A percentile compares a stretch with the other conserved stretches of the same genome.
phyloP scores from a whole-genome alignment of 2,329 filamentous ascomycete species.

The Epichloe baconii region DNA sequence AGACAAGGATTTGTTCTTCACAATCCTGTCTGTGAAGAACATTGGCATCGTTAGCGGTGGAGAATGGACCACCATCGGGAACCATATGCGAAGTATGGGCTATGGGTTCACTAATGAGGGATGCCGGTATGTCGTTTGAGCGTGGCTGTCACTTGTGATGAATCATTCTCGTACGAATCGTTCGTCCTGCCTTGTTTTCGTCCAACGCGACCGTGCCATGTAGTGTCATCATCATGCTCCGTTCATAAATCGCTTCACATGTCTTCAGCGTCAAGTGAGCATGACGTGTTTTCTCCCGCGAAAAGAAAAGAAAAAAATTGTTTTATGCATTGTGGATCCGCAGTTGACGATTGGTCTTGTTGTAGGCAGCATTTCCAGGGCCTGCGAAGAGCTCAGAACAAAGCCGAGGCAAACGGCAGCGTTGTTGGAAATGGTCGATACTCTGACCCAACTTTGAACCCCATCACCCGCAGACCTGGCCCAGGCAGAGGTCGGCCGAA shows the following conservation, averaged over 20 bases:
- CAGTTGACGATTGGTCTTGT: background rate
- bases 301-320: background rate
- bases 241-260: background rate
- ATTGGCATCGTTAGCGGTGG: conserved; percentile 49
- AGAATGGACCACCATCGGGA: conserved; percentile 50
- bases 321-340: background rate
- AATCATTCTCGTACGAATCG: background rate
- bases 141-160: background rate
- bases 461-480: conserved; percentile 46
- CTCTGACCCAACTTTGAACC: conserved; percentile 39
- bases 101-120: conserved; percentile 54
- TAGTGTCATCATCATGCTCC: background rate
- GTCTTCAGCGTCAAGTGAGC: background rate
- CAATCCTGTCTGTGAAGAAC: conserved; percentile 48
- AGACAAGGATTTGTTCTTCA: conserved; percentile 51
- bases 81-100: conserved; percentile 44
- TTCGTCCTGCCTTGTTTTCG: background rate
- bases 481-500: conserved; percentile 42
- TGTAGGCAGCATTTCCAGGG: conserved; percentile 48
- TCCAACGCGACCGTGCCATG: background rate
- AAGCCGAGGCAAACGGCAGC: conserved; percentile 29
- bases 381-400: conserved; percentile 41
- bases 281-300: too few relatives aligned
- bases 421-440: conserved; percentile 23
- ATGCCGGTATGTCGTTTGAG: conserved; percentile 38